Base-by-base conservation (phyloP, 1,284 basidiomycete genomes). In the Golubevia sp. region DNA sequence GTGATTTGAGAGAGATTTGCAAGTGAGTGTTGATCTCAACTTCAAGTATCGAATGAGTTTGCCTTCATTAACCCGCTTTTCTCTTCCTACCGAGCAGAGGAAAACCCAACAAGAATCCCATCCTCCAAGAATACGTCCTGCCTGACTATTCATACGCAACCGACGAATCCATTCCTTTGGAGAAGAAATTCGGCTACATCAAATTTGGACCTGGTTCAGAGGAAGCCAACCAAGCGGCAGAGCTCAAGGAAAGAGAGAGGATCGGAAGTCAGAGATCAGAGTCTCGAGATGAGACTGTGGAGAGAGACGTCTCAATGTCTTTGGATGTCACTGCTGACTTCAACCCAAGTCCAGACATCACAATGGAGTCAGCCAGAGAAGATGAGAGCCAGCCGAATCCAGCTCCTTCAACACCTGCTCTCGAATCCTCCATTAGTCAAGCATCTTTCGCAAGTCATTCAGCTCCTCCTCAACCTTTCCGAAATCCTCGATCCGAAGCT, bases 41-140 rank as follows among this genome's bases (percentile, higher is more conserved):
- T 52, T 49, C 56, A 49, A 49, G 61, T 64, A 58, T 68, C 65
- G 57, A 69, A 60, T 63, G 56, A 61, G 59, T 61, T 55, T 26
- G 58, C 58, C 63, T 49, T 58, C 68, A 27, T 56, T 49, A 8
- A 48, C 50, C 5, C 23, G n/a, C 50, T 20, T 23, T 23, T 20
- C 27, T 44, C 21, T 21, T 24, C 25, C 38, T 85, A 72, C 77
- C 69, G 15, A 38, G 23, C 59, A 84, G 79, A 55, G 63, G 63
- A 26, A 71, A 70, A 54, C 75, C 83, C 15, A 72, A 63, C 49
- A 67, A 68, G 34, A 94, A 92, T 76, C 71, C 87, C 8, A 91
- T 95, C 58, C 88, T 92, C 23, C 91, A 91, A 80, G 91, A 94
- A 84, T 97, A 95, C 79, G 87, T 95, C 49, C 87, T 98, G 49